Conservation (phyloP, 345 rosid species). For the Raphanus raphanistrum region DNA sequence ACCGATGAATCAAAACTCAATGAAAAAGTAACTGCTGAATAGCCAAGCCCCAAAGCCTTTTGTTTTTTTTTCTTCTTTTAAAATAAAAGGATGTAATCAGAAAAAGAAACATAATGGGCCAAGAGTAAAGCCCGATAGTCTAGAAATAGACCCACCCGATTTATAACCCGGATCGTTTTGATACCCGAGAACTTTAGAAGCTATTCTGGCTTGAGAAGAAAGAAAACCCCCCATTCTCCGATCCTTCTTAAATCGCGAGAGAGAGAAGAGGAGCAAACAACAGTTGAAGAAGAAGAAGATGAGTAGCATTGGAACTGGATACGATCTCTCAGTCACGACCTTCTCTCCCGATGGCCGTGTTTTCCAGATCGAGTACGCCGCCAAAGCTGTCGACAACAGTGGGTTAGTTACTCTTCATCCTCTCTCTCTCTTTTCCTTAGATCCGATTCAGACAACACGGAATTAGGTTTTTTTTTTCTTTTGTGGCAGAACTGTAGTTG, state of each 20-base stretch:
- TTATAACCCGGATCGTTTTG: neutral
- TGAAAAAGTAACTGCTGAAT: no score
- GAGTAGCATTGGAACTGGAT: constrained; percentile 99
- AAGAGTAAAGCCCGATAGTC: constrained; percentile 15
- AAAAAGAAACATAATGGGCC: neutral
- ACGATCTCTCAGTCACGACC: constrained; percentile 98
- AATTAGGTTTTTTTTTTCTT: constrained; percentile 20
- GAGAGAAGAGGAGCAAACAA: neutral
- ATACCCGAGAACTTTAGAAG: neutral
- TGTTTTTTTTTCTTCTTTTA: no score
- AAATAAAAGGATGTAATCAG: no score
- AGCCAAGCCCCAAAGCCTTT: no score
- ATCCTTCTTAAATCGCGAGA: constrained; percentile 5
- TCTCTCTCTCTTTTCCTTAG: neutral
- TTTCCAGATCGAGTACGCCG: constrained; percentile 99
- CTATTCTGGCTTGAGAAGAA: constrained; percentile 35
- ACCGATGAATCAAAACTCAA: no score
- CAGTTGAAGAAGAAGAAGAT: constrained; percentile 43
- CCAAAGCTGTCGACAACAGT: constrained; percentile 99
- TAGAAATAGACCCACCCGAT: neutral
- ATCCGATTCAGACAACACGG: neutral
- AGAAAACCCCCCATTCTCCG: constrained; percentile 33
- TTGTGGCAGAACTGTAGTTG: constrained; percentile 78
- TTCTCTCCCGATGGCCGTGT: constrained; percentile 99
- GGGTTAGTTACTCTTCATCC: constrained; percentile 51